Base-by-base conservation (phyloP, 495 filamentous ascomycete genomes). In the Pyrenula massariospora region DNA sequence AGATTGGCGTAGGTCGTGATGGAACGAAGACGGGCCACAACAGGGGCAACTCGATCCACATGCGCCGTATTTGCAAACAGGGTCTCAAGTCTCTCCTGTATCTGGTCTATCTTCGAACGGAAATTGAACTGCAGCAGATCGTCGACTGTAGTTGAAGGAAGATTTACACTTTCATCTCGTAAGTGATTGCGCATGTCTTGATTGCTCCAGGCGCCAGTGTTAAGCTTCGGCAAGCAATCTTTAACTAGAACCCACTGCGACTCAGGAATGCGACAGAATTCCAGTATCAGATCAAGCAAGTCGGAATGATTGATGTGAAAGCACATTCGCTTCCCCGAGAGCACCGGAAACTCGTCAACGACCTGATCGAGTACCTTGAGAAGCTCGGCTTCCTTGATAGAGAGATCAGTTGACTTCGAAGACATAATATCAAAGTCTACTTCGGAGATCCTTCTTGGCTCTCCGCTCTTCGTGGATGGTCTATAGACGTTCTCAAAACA, bases 381-480 rank as follows among this genome's bases (percentile, higher is more conserved):
- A 2, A 89, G 86, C 65, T 98, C 93, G 0, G 93, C 93, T 68
- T 98, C 93, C 63, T 93, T 91, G 54, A 96, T 66, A 0, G 91
- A 83, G n/a, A 94, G 73, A 64, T 97, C 89, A 22, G 88, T 66
- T 1, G 84, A 84, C 59, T 91, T 84, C 54, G 82, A 76, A 0
- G 88, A 90, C 15, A 93, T 77, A 60, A 98, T 90, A 72, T 98
- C 94, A 67, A 95, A 97, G 64, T 97, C 93, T 5, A 91, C 91
- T 65, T 97, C 94, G 49, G 85, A 84, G 67, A 87, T 85, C 55
- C 84, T 86, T 60, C 80, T 79, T 23, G 93, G 94, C 62, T 95
- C 85, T 22, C 83, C 82, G 3, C 88, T 89, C 55, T 84, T 83
- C 31, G 77, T 78, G 25, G 79, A 82, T 52, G 95, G 89, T 51